These are phyloP conservation scores for Periconia digitata DNA, from an alignment of 2,329 filamentous ascomycete species.

Conservation along the genomic window DNA sequence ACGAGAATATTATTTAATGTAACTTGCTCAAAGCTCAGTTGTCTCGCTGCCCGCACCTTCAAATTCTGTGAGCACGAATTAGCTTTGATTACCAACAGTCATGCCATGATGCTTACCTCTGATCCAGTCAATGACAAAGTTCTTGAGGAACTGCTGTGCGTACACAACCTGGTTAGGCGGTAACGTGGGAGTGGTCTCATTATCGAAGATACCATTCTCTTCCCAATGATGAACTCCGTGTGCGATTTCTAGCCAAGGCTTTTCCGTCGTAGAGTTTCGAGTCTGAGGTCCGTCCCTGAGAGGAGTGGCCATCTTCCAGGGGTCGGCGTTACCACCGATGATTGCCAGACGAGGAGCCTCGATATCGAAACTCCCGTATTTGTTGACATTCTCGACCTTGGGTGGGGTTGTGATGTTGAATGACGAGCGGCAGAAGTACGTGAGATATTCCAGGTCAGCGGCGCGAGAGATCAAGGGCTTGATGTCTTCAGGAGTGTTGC, in stretches of 20 bases:
- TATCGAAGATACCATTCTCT: constrained; percentile 67
- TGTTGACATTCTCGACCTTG: constrained; percentile 69
- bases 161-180: constrained; percentile 62
- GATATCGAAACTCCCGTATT: constrained; percentile 73
- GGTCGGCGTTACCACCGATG: constrained; percentile 76
- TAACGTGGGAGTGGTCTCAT: constrained; percentile 60
- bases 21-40: not conserved
- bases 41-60: not conserved
- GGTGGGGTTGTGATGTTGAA: constrained; percentile 71
- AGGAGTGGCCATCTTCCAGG: constrained; percentile 75
- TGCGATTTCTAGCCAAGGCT: constrained; percentile 74
- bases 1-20: not conserved
- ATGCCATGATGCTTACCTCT: constrained; percentile 34
- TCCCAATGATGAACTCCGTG: constrained; percentile 84
- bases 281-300: constrained; percentile 64
- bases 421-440: constrained; percentile 63
- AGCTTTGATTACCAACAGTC: not conserved
- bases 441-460: constrained; percentile 64
- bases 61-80: not conserved
- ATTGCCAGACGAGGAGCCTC: constrained; percentile 74
- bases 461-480: constrained; percentile 73
- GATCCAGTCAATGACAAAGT: constrained; percentile 70
- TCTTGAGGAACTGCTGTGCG: constrained; percentile 60
- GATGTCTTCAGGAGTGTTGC: constrained; percentile 60
- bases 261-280: constrained; percentile 60